A percentile compares a stretch with the other conserved stretches of the same genome.
phyloP scores from a whole-genome alignment of 768 basidiomycete species.

The Mrakia blollopis region DNA sequence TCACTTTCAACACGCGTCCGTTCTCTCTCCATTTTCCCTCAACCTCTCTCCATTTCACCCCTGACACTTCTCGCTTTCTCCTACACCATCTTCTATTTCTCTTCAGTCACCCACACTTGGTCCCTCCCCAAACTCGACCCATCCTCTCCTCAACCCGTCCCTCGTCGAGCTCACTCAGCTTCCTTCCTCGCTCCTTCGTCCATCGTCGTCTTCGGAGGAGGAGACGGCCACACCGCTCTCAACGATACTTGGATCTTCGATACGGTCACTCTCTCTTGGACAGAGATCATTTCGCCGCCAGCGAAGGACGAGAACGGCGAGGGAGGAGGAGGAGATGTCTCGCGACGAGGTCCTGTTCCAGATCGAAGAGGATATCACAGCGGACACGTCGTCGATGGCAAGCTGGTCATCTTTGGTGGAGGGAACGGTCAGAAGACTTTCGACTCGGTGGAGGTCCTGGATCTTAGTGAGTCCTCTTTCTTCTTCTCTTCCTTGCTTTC shows the following conservation, averaged over 20 bases:
- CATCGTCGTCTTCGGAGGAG: slow-evolving; percentile 88
- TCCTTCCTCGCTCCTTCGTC: slow-evolving; percentile 61
- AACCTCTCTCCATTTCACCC: not conserved
- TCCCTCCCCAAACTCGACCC: slow-evolving; percentile 36
- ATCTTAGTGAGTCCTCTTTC: slow-evolving; percentile 60
- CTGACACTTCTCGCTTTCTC: no score
- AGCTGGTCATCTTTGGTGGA: slow-evolving; percentile 85
- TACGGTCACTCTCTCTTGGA: slow-evolving; percentile 56
- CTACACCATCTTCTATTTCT: not conserved
- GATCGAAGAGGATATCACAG: slow-evolving; percentile 68
- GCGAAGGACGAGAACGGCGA: not conserved
- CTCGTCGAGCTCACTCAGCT: slow-evolving; percentile 78
- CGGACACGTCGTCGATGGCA: slow-evolving; percentile 74
- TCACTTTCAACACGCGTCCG: slow-evolving; percentile 65
- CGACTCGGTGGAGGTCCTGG: slow-evolving; percentile 77
- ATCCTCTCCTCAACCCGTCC: slow-evolving; percentile 49
- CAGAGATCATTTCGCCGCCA: slow-evolving; percentile 46
- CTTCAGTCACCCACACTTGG: slow-evolving; percentile 42
- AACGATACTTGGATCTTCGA: slow-evolving; percentile 88
- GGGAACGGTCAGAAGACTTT: slow-evolving; percentile 86
- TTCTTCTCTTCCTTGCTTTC: not conserved
- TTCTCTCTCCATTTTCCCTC: not conserved
- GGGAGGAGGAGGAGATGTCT: not conserved
- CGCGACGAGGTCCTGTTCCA: not conserved
- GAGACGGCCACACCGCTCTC: slow-evolving; percentile 81